Percentiles rank a stretch among this genome's conserved stretches.
Evolutionary conservation across 1,284 basidiomycete species (phyloP).

Genomic region (Ustilago trichophora): DNA sequence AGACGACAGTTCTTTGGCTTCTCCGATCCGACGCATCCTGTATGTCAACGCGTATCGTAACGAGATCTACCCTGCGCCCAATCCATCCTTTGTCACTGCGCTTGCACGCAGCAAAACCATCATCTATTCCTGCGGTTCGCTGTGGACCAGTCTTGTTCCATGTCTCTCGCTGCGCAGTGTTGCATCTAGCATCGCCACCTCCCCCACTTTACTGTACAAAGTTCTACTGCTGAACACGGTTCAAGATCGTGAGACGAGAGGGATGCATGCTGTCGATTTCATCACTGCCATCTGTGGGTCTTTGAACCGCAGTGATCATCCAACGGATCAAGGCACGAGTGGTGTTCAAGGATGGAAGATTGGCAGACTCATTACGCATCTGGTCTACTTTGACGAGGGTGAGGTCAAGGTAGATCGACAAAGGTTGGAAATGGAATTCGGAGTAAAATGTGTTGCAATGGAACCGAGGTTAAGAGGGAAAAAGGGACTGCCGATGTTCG

Average conservation of each 20-base stretch:
- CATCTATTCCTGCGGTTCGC: constrained; percentile 86
- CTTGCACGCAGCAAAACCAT: constrained; percentile 76
- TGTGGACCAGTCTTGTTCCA: constrained; percentile 89
- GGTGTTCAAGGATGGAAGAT: constrained; percentile 30
- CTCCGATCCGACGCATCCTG: constrained; percentile 72
- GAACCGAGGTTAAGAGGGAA: constrained; percentile 8
- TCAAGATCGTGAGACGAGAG: constrained; percentile 90
- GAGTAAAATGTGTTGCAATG: constrained; percentile 14
- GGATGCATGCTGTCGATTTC: constrained; percentile 85
- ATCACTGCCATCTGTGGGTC: constrained; percentile 78
- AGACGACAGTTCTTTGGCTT: constrained; percentile 68
- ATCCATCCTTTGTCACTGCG: constrained; percentile 79
- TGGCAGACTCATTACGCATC: constrained; percentile 75
- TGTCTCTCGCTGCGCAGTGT: constrained; percentile 87
- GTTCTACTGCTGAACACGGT: constrained; percentile 84
- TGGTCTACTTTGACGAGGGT: constrained; percentile 66
- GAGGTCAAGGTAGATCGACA: constrained; percentile 17
- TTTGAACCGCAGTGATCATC: constrained; percentile 71
- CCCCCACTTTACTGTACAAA: constrained; percentile 78
- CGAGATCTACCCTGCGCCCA: constrained; percentile 87
- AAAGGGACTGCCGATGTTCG: constrained; percentile 32
- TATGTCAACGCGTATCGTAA: constrained; percentile 80
- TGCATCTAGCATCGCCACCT: constrained; percentile 80
- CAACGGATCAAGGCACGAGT: background rate
- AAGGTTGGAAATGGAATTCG: constrained; percentile 9